Percentiles rank a stretch among this genome's conserved stretches.
Evolutionary conservation across 805 yeast species (phyloP).

Genomic region (Kuraishia piskuri): DNA sequence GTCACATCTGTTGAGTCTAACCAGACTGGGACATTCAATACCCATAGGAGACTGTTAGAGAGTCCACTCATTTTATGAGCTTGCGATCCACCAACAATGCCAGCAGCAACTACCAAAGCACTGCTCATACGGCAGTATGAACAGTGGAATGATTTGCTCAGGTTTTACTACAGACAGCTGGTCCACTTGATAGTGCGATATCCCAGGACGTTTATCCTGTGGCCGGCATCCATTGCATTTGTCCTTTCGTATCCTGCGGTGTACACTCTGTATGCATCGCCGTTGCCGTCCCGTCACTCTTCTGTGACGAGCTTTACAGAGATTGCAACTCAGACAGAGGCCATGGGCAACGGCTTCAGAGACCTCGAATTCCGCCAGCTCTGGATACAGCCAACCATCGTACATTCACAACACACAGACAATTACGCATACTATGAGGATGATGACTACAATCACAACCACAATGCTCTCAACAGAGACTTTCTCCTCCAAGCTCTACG

Average conservation of each 20-base stretch:
- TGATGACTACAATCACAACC: constrained; percentile 1
- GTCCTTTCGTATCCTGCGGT: constrained; percentile 41
- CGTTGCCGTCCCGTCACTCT: constrained; percentile 9
- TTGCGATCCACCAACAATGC: too few relatives aligned
- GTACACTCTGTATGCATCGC: constrained; percentile 23
- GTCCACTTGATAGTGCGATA: not conserved
- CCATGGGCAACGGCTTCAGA: constrained; percentile 3
- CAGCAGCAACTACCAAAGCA: not conserved
- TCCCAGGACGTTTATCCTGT: constrained; percentile 27
- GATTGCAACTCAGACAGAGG: constrained; percentile 6
- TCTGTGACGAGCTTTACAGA: constrained; percentile 10
- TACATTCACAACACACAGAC: constrained; percentile 14
- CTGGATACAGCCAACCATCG: constrained; percentile 21
- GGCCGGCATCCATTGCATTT: constrained; percentile 39
- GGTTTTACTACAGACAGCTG: not conserved
- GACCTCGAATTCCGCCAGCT: constrained; percentile 23
- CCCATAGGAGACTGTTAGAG: too few relatives aligned
- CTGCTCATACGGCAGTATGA: not conserved
- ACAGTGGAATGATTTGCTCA: not conserved
- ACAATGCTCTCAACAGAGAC: constrained; percentile 25
- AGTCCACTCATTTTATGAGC: too few relatives aligned
- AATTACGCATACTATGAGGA: constrained; percentile 4
- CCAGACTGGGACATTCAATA: too few relatives aligned
- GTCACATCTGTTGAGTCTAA: too few relatives aligned
- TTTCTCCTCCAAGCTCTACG: constrained; percentile 25